Percentiles rank a stretch among this genome's conserved stretches.
phyloP scores from a whole-genome alignment of 1,284 basidiomycete genomes.

The Cryptococcus jaspeensis region DNA sequence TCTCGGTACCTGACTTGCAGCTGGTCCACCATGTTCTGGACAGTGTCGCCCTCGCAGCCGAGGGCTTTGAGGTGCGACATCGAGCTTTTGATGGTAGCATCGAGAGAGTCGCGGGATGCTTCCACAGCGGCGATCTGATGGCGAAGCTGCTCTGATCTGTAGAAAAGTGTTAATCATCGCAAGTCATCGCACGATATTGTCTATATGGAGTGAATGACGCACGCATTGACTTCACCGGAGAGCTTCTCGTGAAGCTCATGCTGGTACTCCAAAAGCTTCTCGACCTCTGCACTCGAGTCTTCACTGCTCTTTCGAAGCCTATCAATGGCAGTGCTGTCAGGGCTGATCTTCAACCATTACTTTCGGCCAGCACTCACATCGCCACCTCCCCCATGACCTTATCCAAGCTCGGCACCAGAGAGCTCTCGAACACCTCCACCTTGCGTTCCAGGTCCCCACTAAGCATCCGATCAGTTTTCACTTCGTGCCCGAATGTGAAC shows the following conservation, averaged over 20 bases:
- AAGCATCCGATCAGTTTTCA: neutral
- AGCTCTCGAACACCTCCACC: neutral
- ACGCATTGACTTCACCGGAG: too few relatives aligned
- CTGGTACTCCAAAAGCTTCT: neutral
- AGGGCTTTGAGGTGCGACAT: neutral
- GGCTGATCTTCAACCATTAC: neutral
- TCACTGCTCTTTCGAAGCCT: neutral
- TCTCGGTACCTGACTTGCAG: neutral
- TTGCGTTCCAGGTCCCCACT: neutral
- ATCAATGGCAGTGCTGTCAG: neutral
- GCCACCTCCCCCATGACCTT: neutral
- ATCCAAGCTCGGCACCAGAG: neutral
- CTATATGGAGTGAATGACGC: too few relatives aligned
- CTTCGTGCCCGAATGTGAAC: neutral
- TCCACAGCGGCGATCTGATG: neutral
- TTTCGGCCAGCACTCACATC: neutral
- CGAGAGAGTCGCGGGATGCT: neutral
- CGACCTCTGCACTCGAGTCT: neutral
- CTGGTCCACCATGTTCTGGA: neutral
- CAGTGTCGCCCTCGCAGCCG: slow-evolving; percentile 6
- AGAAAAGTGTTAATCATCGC: too few relatives aligned
- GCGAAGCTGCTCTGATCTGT: neutral
- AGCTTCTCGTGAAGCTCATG: neutral
- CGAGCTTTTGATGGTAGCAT: neutral
- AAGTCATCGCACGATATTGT: too few relatives aligned